Evolutionary conservation across 441 rosid genomes (phyloP).

Genomic region (Daphne laureola): DNA sequence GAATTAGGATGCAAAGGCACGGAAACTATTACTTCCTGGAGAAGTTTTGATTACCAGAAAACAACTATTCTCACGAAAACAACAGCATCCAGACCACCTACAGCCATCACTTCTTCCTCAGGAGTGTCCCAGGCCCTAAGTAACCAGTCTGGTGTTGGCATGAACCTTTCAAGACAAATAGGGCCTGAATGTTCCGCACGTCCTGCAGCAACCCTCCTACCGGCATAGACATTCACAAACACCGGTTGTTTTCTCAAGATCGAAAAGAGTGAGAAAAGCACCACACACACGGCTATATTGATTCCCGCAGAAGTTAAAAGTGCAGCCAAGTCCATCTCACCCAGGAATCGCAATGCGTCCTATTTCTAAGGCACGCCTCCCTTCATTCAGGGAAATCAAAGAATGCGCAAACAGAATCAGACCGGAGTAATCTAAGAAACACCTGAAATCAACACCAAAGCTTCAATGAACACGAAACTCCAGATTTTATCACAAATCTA

Average conservation of each 20-base stretch:
- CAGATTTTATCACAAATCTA: too few relatives aligned
- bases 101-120: slow-evolving; percentile 59
- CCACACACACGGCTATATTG: slow-evolving; percentile 45
- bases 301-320: slow-evolving; percentile 77
- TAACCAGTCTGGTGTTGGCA: slow-evolving; percentile 84
- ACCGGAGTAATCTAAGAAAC: too few relatives aligned
- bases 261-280: slow-evolving; percentile 60
- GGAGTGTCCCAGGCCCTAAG: slow-evolving; percentile 77
- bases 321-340: slow-evolving; percentile 53
- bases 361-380: too few relatives aligned
- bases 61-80: slow-evolving; percentile 67
- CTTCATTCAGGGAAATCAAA: too few relatives aligned
- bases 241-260: slow-evolving; percentile 66
- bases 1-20: neutral
- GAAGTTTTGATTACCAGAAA: slow-evolving; percentile 45
- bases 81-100: slow-evolving; percentile 73
- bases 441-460: too few relatives aligned
- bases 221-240: slow-evolving; percentile 64
- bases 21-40: neutral
- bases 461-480: too few relatives aligned
- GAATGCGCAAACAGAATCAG: too few relatives aligned
- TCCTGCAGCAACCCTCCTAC: slow-evolving; percentile 46
- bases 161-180: slow-evolving; percentile 60
- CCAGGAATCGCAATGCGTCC: neutral
- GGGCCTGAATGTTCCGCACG: slow-evolving; percentile 27